These are phyloP conservation scores for Malassezia nana DNA, from an alignment of 1,284 basidiomycete genomes.

Conservation along the genomic window DNA sequence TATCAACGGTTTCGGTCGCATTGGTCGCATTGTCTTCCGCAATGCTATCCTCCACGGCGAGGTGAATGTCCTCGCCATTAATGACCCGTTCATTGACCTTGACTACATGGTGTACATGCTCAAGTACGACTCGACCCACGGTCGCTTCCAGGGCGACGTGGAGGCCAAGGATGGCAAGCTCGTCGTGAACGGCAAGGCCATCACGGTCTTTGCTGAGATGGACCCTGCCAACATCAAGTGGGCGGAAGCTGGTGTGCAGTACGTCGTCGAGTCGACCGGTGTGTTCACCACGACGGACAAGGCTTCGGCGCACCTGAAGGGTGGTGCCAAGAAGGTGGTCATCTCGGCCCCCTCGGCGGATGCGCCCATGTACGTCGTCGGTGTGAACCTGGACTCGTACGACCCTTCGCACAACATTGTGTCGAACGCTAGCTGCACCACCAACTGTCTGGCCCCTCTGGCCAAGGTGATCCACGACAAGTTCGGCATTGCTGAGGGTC, in stretches of 20 bases:
- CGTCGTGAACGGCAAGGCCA: constrained; percentile 67
- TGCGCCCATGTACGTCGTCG: constrained; percentile 74
- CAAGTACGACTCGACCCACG: constrained; percentile 98
- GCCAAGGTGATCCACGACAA: constrained; percentile 97
- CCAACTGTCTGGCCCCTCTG: constrained; percentile 88
- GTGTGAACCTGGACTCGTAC: constrained; percentile 93
- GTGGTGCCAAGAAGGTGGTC: constrained; percentile 99
- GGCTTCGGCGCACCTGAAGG: constrained; percentile 88
- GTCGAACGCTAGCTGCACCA: constrained; percentile 99
- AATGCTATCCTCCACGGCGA: constrained; percentile 53
- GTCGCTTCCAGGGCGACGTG: constrained; percentile 81
- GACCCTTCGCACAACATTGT: constrained; percentile 79
- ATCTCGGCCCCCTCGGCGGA: constrained; percentile 98
- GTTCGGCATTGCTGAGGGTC: constrained; percentile 52
- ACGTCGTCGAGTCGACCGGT: constrained; percentile 97
- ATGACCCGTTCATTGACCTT: constrained; percentile 80
- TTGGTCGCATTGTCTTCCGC: constrained; percentile 70
- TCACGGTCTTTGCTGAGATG: constrained; percentile 70
- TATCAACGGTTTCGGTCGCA: constrained; percentile 41
- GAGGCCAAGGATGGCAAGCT: constrained; percentile 81
- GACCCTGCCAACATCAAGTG: constrained; percentile 82
- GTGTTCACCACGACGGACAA: constrained; percentile 91
- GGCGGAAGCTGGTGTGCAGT: constrained; percentile 70
- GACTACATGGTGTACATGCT: constrained; percentile 71
- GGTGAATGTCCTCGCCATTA: constrained; percentile 45